phyloP scores from a whole-genome alignment of 2,329 filamentous ascomycete genomes.

The Acrodontium crateriforme region DNA sequence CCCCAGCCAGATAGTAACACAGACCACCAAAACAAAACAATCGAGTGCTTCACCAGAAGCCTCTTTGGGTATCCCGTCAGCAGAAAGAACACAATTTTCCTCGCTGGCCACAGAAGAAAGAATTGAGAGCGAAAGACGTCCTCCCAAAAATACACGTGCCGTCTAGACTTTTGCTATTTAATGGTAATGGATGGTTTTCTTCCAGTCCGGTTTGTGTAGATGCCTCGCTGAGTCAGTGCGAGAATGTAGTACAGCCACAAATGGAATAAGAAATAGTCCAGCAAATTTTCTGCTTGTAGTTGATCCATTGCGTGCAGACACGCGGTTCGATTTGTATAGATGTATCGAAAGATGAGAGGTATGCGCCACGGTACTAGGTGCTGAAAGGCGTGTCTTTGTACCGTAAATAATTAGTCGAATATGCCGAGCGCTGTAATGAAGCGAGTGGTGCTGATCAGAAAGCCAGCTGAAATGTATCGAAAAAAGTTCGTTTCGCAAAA shows the following conservation, averaged over 20 bases:
- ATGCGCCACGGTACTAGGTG: too few relatives aligned
- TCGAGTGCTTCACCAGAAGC: neutral
- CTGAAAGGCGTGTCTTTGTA: too few relatives aligned
- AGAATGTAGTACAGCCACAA: neutral
- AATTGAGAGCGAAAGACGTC: neutral
- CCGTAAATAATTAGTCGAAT: too few relatives aligned
- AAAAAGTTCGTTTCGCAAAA: too few relatives aligned
- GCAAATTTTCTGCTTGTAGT: too few relatives aligned
- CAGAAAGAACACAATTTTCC: neutral
- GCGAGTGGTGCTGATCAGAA: too few relatives aligned
- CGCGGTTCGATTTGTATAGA: too few relatives aligned
- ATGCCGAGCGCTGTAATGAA: too few relatives aligned
- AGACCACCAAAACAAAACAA: slow-evolving; percentile 1
- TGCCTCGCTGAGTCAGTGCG: neutral
- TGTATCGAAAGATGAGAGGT: too few relatives aligned
- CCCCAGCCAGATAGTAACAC: neutral
- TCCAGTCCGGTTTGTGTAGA: neutral
- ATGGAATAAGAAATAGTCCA: neutral
- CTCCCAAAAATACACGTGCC: neutral
- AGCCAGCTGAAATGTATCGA: too few relatives aligned
- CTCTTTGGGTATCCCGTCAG: slow-evolving; percentile 4
- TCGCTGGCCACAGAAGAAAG: too few relatives aligned
- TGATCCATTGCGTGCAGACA: too few relatives aligned
- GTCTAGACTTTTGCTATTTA: neutral
- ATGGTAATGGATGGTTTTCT: neutral